A percentile compares a stretch with the other conserved stretches of the same genome.
These are phyloP conservation scores for Gossypium davidsonii DNA, from an alignment of 441 rosid species.

Conservation along the genomic window DNA sequence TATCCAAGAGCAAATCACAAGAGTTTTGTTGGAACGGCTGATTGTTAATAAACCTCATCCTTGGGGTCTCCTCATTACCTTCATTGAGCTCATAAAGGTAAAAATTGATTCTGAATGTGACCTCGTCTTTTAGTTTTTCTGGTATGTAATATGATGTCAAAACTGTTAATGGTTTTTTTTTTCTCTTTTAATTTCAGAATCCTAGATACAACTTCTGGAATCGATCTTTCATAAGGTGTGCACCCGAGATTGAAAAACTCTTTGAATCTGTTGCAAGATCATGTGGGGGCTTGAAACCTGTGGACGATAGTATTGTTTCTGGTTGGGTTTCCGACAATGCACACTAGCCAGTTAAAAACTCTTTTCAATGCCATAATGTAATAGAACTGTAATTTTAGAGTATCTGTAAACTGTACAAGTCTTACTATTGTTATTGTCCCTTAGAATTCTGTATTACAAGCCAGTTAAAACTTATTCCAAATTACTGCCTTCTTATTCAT, in stretches of 20 bases:
- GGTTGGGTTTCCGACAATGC: constrained; percentile 78
- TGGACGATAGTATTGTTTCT: constrained; percentile 79
- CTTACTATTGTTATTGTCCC: background rate
- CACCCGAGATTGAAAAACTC: constrained; percentile 98
- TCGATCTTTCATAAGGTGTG: constrained; percentile 83
- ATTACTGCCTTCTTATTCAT: background rate
- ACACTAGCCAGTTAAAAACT: constrained; percentile 27
- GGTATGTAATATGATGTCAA: background rate
- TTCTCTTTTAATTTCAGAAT: constrained; percentile 40
- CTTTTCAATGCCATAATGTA: background rate
- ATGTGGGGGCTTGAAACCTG: constrained; percentile 85
- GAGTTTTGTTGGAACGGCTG: constrained; percentile 90
- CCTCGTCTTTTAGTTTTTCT: background rate
- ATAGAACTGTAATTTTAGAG: background rate
- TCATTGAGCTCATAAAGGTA: constrained; percentile 98
- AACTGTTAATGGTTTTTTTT: background rate
- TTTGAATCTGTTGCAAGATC: constrained; percentile 93
- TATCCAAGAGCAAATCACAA: constrained; percentile 94
- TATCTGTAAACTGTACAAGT: background rate
- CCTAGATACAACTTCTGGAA: constrained; percentile 96
- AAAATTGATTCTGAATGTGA: background rate
- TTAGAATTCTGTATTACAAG: background rate
- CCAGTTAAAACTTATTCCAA: background rate
- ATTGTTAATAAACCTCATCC: constrained; percentile 96
- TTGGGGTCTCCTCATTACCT: constrained; percentile 96